These are phyloP conservation scores for Vigna angularis DNA, from an alignment of 306 rosid species.

Conservation along the genomic window DNA sequence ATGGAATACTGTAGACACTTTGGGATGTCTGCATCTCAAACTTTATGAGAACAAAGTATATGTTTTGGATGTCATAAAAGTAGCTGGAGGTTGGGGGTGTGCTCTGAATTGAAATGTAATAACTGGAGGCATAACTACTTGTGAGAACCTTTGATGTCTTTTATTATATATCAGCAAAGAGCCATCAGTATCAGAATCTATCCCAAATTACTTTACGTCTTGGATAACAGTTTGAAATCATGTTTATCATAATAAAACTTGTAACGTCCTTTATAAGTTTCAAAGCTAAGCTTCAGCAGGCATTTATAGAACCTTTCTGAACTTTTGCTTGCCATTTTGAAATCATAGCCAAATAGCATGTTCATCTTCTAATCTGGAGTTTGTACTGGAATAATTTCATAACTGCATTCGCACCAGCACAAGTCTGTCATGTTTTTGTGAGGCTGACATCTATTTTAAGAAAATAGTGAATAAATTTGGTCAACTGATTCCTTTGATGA, in stretches of 20 bases:
- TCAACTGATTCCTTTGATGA: neutral
- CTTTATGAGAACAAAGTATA: neutral
- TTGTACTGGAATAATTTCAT: neutral
- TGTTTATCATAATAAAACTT: neutral
- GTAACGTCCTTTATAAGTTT: neutral
- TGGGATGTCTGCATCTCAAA: neutral
- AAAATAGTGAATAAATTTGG: neutral
- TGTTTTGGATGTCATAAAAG: neutral
- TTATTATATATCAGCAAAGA: neutral
- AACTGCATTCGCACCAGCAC: neutral
- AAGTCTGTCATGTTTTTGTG: neutral
- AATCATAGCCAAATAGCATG: neutral
- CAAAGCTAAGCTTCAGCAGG: neutral
- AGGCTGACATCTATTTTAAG: neutral
- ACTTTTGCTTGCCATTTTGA: neutral
- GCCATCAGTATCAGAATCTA: neutral
- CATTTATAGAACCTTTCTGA: constrained; percentile 4
- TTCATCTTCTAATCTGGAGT: neutral
- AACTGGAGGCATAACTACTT: neutral
- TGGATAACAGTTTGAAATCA: neutral
- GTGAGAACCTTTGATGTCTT: neutral
- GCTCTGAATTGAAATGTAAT: neutral
- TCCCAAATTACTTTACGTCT: neutral
- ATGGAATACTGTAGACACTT: neutral
- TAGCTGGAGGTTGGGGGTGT: neutral